Evolutionary conservation across 1,284 basidiomycete genomes (phyloP), one percentile per base, ranked within the genome.

Genomic region (Boletus putidus): DNA sequence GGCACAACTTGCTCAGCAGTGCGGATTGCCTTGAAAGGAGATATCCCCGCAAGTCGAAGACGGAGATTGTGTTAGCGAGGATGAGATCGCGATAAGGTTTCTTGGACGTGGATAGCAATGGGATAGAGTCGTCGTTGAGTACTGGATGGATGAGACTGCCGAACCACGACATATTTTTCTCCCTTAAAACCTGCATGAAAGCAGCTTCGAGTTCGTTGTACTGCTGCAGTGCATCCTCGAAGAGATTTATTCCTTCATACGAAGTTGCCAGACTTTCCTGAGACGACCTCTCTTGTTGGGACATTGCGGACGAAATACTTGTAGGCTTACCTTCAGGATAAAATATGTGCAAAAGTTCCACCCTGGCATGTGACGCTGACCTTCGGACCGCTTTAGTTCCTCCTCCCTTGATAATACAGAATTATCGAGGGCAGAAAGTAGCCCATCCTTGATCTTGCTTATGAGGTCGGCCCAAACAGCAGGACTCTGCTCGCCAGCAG

Each of bases 311-410:
- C 21, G 15, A 51, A 35, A 40, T 27, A 20, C 20, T 57, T 29
- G 55, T 12, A 42, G 16, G 53, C 69, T 56, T 66, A 93, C 95
- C 85, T 98, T 98, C 31, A 96, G 78, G 39, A 95, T 86, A 74
- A 98, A 97, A 79, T 96, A 98, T 1, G 91, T 94, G 72, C 94
- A 95, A 70, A 96, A 98, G 72, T 97, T 96, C 96, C 96, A 98
- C 4, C 94, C 95, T 2, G 92, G 91, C 82, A 94, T 91, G 62
- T 88, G 82, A 58, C 91, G 81, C 71, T 96, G 92, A 49, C 85
- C 81, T 71, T 98, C 95, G 1, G 91, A 92, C 27, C 91, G 83
- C 68, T 83, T 88, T 4, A 97, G 88, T 60, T 96, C 94, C 50
- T 97, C 95, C 69, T 95, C 91, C 20, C 92, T 82, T 64, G 88